Conservation (phyloP, 306 rosid species). For the Carpinus fangiana region DNA sequence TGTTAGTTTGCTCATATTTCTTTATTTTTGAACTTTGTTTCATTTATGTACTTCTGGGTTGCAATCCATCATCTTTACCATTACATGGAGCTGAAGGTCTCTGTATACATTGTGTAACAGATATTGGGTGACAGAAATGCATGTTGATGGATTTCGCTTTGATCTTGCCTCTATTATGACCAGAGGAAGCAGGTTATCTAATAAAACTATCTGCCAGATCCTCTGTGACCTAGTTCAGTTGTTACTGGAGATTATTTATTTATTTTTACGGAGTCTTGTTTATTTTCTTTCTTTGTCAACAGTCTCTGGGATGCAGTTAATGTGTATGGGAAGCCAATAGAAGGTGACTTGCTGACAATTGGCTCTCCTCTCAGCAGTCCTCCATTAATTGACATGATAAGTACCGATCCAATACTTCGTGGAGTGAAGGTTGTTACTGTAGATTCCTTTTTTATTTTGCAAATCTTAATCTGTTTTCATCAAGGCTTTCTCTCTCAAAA, state of each 20-base stretch:
- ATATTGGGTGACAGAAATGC: constrained; percentile 97
- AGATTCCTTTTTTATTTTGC: constrained; percentile 18
- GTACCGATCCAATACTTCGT: constrained; percentile 82
- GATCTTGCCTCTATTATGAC: constrained; percentile 99
- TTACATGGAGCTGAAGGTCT: constrained; percentile 27
- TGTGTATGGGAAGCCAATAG: constrained; percentile 71
- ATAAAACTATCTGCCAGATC: constrained; percentile 3
- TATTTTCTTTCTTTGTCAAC: constrained; percentile 39
- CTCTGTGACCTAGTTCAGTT: constrained; percentile 20
- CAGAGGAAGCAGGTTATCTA: constrained; percentile 82
- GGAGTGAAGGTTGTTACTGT: constrained; percentile 78
- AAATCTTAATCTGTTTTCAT: constrained; percentile 8
- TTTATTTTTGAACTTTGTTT: constrained; percentile 10
- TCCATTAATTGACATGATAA: constrained; percentile 86
- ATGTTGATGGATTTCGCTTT: constrained; percentile 98
- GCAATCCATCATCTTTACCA: constrained; percentile 13
- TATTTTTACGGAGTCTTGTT: constrained; percentile 26
- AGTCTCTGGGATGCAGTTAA: constrained; percentile 85
- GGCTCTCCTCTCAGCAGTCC: constrained; percentile 88
- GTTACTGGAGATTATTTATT: constrained; percentile 8
- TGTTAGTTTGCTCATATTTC: constrained; percentile 11
- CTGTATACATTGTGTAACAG: constrained; percentile 44
- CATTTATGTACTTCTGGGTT: constrained; percentile 18
- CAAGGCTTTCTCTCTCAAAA: constrained; percentile 2
- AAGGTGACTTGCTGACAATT: constrained; percentile 65